Base-by-base conservation (phyloP, 169 alveolate genomes). In the Toxoplasma gondii region DNA sequence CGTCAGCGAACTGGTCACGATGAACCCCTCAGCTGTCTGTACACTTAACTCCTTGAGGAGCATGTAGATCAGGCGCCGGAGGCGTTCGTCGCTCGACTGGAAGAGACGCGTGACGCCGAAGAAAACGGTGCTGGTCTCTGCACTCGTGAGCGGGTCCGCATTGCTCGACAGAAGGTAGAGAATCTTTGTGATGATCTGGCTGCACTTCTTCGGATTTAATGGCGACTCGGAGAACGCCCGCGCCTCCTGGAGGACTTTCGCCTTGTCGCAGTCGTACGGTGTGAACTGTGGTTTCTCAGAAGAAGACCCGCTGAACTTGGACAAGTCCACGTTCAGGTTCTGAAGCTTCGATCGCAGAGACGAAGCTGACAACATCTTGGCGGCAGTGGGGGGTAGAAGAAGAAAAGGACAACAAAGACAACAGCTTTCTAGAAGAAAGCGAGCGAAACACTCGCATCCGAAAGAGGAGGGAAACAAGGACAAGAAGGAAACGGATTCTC, bases 21-120 rank as follows among this genome's bases (percentile, higher is more conserved):
- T 98, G 97, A 99, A 99, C 4, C 97, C 98, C 93, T 98, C 99
- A 74, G 98, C 96, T 53, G 98, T 99, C 41, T 96, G 96, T 34
- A 98, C 99, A 7, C 97, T 98, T 43, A 99, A 95, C 54, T 97
- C 98, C 96, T 98, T 99, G 94, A 99, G 97, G 93, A 98, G 97
- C 91, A 99, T 95, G 88, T 98, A 98, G 44, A 98, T 97, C 96
- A 99, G 96, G 49, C 99, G 97, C 53, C 99, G 95, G 86, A 99
- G 96, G 58, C 98, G 94, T 84, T 97, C 98, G 92, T 98, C 97
- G 53, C 96, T 96, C 4, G 99, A 97, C 95, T 99, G 99, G 96
- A 98, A 98, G 45, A 99, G 97, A 90, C 99, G 97, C 54, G 99
- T 98, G n/a, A 98, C 98, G 39, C 99, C 98, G 96, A 99, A 99